phyloP scores from a whole-genome alignment of 768 basidiomycete genomes.

The Termitomyces sp. region DNA sequence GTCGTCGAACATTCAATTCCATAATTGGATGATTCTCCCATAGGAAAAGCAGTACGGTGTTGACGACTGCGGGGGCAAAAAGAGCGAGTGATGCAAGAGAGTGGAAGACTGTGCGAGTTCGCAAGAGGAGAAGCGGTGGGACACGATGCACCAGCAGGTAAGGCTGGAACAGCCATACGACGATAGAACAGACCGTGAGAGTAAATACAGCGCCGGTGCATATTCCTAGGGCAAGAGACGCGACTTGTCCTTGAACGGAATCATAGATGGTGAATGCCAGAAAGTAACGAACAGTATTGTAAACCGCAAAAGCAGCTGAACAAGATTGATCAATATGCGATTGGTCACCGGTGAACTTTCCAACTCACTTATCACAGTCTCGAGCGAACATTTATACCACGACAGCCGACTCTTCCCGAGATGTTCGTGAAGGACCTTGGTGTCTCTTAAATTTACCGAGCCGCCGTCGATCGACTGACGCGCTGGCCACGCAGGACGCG shows the following conservation, averaged over 20 bases:
- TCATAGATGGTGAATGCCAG: slow-evolving; percentile 46
- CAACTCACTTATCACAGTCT: slow-evolving; percentile 35
- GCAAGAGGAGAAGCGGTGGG: slow-evolving; percentile 25
- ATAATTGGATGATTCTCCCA: slow-evolving; percentile 41
- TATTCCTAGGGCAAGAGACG: slow-evolving; percentile 46
- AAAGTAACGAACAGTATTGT: slow-evolving; percentile 62
- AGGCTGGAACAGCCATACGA: slow-evolving; percentile 36
- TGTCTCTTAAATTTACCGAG: slow-evolving; percentile 22
- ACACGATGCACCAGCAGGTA: slow-evolving; percentile 27
- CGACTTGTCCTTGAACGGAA: slow-evolving; percentile 33
- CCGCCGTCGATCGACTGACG: slow-evolving; percentile 24
- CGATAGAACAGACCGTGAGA: slow-evolving; percentile 29
- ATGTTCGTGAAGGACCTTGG: slow-evolving; percentile 21
- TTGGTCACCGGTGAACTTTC: neutral
- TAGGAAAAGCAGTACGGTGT: slow-evolving; percentile 46
- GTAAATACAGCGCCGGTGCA: slow-evolving; percentile 37
- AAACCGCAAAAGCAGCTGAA: slow-evolving; percentile 55
- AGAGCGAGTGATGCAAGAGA: slow-evolving; percentile 42
- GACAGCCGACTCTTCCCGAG: slow-evolving; percentile 21
- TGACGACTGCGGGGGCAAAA: slow-evolving; percentile 47
- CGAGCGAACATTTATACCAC: slow-evolving; percentile 23
- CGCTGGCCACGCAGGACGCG: slow-evolving; percentile 21
- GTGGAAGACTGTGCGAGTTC: slow-evolving; percentile 28
- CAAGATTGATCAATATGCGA: neutral
- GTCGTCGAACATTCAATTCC: slow-evolving; percentile 30